Evolutionary conservation across 805 yeast species (phyloP).

Genomic region (Grigorovia transvaalensis): DNA sequence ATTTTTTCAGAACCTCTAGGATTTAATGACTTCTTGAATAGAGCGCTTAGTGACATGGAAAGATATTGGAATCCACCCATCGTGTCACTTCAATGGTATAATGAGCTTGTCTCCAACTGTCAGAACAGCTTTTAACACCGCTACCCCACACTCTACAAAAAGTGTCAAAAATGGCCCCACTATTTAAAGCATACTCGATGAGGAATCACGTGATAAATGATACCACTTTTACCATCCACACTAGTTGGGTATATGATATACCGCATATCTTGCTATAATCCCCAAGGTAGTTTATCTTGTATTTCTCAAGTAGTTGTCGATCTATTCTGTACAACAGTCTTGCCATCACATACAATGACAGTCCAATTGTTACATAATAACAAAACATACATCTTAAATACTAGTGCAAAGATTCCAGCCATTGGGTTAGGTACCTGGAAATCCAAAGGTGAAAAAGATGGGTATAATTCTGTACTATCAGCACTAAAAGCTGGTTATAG

Average conservation of each 20-base stretch:
- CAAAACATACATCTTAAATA: slow-evolving; percentile 37
- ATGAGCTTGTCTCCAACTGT: too few species aligned
- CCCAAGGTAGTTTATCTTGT: too few species aligned
- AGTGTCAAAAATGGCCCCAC: not conserved
- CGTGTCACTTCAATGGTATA: too few species aligned
- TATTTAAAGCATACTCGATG: not conserved
- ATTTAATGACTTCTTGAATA: too few species aligned
- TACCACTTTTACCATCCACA: not conserved
- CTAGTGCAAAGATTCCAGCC: slow-evolving; percentile 53
- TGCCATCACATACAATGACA: slow-evolving; percentile 3
- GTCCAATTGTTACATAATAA: slow-evolving; percentile 13
- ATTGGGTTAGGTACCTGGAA: slow-evolving; percentile 72
- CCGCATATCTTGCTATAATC: too few species aligned
- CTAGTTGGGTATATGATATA: too few species aligned
- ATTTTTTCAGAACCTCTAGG: too few species aligned
- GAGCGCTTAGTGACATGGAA: too few species aligned
- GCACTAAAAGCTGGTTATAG: slow-evolving; percentile 60
- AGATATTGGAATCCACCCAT: too few species aligned
- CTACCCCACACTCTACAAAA: not conserved
- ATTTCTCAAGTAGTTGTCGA: too few species aligned
- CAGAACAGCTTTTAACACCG: not conserved
- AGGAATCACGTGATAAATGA: not conserved
- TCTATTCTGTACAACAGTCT: too few species aligned
- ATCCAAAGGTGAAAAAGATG: slow-evolving; percentile 44
- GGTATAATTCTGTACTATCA: slow-evolving; percentile 42